Evolutionary conservation across 768 basidiomycete genomes (phyloP).

Genomic region (Pisolithus tinctorius): DNA sequence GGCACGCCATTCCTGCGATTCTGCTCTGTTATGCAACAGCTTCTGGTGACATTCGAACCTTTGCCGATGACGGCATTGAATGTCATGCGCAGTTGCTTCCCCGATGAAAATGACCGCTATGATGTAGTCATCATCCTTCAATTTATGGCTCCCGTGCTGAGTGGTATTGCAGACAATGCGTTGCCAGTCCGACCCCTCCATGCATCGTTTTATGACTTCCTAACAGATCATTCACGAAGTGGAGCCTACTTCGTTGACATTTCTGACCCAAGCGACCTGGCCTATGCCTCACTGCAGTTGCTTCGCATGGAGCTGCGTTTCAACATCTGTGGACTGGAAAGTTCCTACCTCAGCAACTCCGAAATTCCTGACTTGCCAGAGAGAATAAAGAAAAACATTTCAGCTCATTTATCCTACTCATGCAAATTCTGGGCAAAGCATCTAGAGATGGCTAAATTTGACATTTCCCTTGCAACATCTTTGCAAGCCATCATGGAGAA

Average conservation of each 20-base stretch:
- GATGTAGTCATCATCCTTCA: not conserved
- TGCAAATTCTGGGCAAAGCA: too few relatives aligned
- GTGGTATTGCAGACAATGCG: not conserved
- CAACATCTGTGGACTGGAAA: constrained; percentile 8
- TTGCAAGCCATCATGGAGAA: not conserved
- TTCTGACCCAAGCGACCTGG: not conserved
- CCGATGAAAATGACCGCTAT: not conserved
- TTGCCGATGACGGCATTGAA: not conserved
- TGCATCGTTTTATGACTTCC: constrained; percentile 24
- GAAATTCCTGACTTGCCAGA: not conserved
- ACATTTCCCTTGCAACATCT: not conserved
- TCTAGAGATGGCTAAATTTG: not conserved
- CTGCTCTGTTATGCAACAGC: not conserved
- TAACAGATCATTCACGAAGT: constrained; percentile 5
- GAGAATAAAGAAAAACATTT: constrained; percentile 14
- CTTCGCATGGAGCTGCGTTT: constrained; percentile 4
- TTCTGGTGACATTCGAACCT: not conserved
- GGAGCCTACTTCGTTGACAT: not conserved
- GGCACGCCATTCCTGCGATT: not conserved
- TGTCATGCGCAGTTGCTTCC: not conserved
- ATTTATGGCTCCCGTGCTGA: not conserved
- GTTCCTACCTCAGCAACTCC: too few relatives aligned
- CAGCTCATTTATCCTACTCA: not conserved
- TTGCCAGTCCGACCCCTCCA: constrained; percentile 15
- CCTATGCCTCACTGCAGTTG: constrained; percentile 1